These are phyloP conservation scores for Debaryomyces prosopidis DNA, from an alignment of 805 yeast genomes.

Conservation along the genomic window DNA sequence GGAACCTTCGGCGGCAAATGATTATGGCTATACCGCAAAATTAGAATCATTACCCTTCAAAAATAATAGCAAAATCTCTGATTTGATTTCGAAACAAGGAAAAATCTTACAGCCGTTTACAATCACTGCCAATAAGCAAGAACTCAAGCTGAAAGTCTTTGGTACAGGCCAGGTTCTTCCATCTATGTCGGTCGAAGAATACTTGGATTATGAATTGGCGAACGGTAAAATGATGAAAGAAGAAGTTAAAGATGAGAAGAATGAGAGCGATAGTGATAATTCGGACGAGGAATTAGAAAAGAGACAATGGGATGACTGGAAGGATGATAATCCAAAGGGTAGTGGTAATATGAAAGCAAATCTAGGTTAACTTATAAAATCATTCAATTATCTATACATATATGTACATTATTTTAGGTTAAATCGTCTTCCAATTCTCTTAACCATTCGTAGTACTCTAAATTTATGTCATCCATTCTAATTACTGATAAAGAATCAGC, in stretches of 20 bases:
- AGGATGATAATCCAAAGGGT: constrained; percentile 82
- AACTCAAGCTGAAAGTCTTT: constrained; percentile 63
- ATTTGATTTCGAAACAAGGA: constrained; percentile 66
- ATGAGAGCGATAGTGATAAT: constrained; percentile 50
- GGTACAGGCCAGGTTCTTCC: constrained; percentile 95
- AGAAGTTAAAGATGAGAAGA: constrained; percentile 38
- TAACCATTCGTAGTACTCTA: constrained; percentile 38
- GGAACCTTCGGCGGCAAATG: constrained; percentile 10
- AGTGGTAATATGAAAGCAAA: constrained; percentile 76
- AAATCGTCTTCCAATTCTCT: constrained; percentile 29
- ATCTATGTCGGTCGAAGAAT: constrained; percentile 92
- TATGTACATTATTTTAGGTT: neutral
- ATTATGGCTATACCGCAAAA: constrained; percentile 62
- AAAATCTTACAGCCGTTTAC: constrained; percentile 84
- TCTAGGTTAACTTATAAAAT: constrained; percentile 27
- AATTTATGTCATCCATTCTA: constrained; percentile 27
- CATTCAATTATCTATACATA: neutral
- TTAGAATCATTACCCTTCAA: constrained; percentile 50
- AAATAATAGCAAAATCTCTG: constrained; percentile 20
- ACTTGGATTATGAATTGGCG: constrained; percentile 78
- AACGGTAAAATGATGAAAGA: constrained; percentile 75
- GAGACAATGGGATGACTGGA: constrained; percentile 92
- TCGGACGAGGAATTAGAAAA: constrained; percentile 70
- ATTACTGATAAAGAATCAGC: constrained; percentile 17
- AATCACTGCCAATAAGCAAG: constrained; percentile 54